Conservation (phyloP, 768 basidiomycete species). For the Chalciporus piperatus region DNA sequence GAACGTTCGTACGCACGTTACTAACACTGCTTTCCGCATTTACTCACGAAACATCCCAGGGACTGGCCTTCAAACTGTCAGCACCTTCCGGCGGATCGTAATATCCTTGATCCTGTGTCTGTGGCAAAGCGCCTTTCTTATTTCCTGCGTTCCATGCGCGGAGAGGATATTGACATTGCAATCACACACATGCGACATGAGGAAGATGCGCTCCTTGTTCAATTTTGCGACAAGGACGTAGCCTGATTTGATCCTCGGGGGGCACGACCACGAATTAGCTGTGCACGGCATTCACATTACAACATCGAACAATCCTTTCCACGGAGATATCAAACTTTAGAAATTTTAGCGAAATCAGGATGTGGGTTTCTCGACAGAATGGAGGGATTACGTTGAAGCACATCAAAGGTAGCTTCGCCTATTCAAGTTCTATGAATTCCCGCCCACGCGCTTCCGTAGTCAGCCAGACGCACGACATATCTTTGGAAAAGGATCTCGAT, state of each 20-base stretch:
- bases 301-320: background rate
- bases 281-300: constrained; percentile 4
- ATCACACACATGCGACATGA: constrained; percentile 15
- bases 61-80: constrained; percentile 7
- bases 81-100: constrained; percentile 6
- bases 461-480: constrained; percentile 7
- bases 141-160: background rate
- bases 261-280: constrained; percentile 10
- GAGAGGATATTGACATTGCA: constrained; percentile 3
- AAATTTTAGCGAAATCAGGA: constrained; percentile 4
- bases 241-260: constrained; percentile 10
- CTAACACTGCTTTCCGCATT: background rate
- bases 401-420: constrained; percentile 2
- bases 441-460: background rate
- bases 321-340: constrained; percentile 8
- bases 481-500: background rate
- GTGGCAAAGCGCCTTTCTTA: constrained; percentile 6
- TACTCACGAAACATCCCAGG: background rate
- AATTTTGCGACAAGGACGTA: background rate
- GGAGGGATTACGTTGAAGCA: background rate
- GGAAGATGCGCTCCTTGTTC: constrained; percentile 1
- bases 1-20: constrained; percentile 4
- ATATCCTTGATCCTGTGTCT: constrained; percentile 7
- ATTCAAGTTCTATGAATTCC: background rate
- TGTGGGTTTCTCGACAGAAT: background rate